These are phyloP conservation scores for Cajanus cajan DNA, from an alignment of 306 rosid species.

Conservation along the genomic window DNA sequence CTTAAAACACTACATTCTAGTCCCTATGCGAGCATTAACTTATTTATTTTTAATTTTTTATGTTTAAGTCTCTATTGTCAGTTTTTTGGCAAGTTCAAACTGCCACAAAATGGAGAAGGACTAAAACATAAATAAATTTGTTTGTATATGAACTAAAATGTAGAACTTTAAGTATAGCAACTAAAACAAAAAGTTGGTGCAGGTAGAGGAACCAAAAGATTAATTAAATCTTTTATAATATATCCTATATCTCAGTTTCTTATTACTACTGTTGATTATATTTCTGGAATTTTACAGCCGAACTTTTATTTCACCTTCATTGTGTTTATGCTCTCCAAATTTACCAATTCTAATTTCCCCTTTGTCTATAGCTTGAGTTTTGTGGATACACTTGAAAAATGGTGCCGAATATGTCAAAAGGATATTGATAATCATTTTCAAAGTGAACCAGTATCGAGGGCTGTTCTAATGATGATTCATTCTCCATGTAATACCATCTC, in stretches of 20 bases:
- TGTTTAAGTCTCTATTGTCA: no score
- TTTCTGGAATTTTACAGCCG: constrained; percentile 22
- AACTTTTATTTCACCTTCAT: constrained; percentile 17
- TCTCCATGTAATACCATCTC: constrained; percentile 78
- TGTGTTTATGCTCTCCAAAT: constrained; percentile 10
- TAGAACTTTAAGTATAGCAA: no score
- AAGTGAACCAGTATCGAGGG: constrained; percentile 64
- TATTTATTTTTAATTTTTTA: no score
- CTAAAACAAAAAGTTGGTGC: no score
- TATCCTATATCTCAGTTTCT: constrained; percentile 4
- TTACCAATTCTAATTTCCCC: constrained; percentile 15
- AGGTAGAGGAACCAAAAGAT: no score
- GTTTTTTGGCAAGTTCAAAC: no score
- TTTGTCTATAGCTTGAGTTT: constrained; percentile 54
- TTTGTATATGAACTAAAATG: no score
- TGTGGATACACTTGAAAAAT: constrained; percentile 48
- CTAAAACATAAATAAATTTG: no score
- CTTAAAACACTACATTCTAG: no score
- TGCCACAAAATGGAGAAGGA: no score
- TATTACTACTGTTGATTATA: constrained; percentile 17
- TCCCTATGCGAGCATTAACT: no score
- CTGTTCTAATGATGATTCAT: constrained; percentile 79
- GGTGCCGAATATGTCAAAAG: constrained; percentile 51
- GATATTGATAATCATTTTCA: constrained; percentile 53
- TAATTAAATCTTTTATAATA: neutral